These are phyloP conservation scores for Colletotrichum theobromicola DNA, from an alignment of 2,329 filamentous ascomycete genomes.

Conservation along the genomic window DNA sequence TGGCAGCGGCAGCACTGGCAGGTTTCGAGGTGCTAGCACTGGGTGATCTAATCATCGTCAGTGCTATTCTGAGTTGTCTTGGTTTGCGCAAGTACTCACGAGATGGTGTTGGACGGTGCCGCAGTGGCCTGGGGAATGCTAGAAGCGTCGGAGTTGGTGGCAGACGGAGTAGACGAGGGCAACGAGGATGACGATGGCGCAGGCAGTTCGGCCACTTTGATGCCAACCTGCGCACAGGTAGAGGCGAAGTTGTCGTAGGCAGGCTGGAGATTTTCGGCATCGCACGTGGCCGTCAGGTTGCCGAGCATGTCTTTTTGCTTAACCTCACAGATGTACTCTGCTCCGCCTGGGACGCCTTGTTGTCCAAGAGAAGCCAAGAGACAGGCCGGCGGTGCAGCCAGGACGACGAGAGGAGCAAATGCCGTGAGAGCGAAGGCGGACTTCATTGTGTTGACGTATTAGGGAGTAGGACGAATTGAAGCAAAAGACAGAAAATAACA, in stretches of 20 bases:
- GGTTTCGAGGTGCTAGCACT: background rate
- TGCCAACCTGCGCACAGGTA: constrained; percentile 6
- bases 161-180: background rate
- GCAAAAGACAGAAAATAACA: background rate
- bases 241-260: constrained; percentile 18
- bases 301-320: constrained; percentile 18
- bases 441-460: background rate
- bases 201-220: background rate
- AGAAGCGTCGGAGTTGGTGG: background rate
- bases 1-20: constrained; percentile 11
- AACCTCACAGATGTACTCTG: constrained; percentile 15
- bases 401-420: constrained; percentile 2
- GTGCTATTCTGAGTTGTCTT: background rate
- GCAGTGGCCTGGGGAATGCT: background rate
- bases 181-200: background rate
- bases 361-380: constrained; percentile 17
- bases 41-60: background rate
- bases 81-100: background rate
- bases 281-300: constrained; percentile 17
- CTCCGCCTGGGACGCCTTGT: constrained; percentile 11
- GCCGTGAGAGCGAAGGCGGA: background rate
- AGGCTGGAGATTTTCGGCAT: background rate
- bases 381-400: constrained; percentile 22
- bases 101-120: background rate
- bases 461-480: background rate